Evolutionary conservation across 1,139 yeast species (phyloP).

Genomic region (Taphrina deformans): DNA sequence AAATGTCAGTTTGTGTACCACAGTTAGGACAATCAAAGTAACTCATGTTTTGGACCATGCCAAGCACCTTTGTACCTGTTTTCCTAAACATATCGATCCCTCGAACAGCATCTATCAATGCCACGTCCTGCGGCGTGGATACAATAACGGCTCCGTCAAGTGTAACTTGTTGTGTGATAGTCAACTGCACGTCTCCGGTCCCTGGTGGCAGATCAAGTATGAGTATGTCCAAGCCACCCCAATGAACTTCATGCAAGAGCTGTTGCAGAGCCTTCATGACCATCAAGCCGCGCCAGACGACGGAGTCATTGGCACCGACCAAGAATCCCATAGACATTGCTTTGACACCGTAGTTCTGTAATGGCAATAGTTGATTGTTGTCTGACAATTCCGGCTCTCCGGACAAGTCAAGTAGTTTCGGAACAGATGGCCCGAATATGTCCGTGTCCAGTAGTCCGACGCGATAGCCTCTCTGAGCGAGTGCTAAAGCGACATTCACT

Average conservation of each 20-base stretch:
- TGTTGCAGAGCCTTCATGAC: slow-evolving; percentile 87
- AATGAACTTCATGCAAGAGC: slow-evolving; percentile 72
- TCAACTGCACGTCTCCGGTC: slow-evolving; percentile 83
- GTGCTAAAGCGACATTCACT: slow-evolving; percentile 66
- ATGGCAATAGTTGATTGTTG: slow-evolving; percentile 62
- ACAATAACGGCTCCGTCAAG: slow-evolving; percentile 81
- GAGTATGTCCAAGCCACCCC: slow-evolving; percentile 68
- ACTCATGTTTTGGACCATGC: slow-evolving; percentile 84
- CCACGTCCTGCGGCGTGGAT: slow-evolving; percentile 85
- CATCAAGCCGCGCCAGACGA: slow-evolving; percentile 85
- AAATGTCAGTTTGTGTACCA: slow-evolving; percentile 68
- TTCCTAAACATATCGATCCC: slow-evolving; percentile 78
- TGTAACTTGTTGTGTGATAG: slow-evolving; percentile 72
- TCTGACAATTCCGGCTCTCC: slow-evolving; percentile 63
- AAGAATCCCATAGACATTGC: slow-evolving; percentile 91
- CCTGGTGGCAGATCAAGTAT: slow-evolving; percentile 91
- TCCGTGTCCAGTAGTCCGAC: slow-evolving; percentile 79
- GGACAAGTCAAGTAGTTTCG: slow-evolving; percentile 61
- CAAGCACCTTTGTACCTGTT: slow-evolving; percentile 70
- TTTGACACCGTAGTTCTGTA: slow-evolving; percentile 73
- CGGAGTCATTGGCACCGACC: slow-evolving; percentile 65
- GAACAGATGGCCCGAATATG: slow-evolving; percentile 80
- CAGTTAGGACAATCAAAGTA: slow-evolving; percentile 74
- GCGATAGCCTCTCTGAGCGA: slow-evolving; percentile 56
- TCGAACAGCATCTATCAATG: slow-evolving; percentile 74